These are phyloP conservation scores for Oxyria digyna DNA, from an alignment of 148 eudicot genomes.

Conservation along the genomic window DNA sequence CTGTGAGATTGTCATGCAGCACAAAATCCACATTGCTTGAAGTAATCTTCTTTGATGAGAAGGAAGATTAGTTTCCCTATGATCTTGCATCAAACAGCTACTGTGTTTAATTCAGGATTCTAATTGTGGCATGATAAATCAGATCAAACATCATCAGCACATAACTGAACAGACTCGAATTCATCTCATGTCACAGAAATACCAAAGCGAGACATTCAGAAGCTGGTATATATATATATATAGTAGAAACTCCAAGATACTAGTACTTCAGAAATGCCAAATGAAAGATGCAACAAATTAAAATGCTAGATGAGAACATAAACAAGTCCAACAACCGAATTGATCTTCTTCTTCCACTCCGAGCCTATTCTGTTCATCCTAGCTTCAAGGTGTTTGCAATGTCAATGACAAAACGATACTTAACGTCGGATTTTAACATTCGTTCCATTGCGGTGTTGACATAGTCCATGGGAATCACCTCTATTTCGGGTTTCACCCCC, in stretches of 20 bases:
- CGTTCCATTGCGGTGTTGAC: slow-evolving; percentile 34
- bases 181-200: too few species aligned
- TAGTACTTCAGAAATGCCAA: too few species aligned
- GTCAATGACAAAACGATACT: slow-evolving; percentile 32
- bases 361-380: too few species aligned
- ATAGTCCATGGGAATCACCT: slow-evolving; percentile 25
- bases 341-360: too few species aligned
- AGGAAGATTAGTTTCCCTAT: not conserved
- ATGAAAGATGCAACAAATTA: too few species aligned
- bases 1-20: too few species aligned
- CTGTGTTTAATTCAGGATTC: not conserved
- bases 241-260: too few species aligned
- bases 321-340: too few species aligned
- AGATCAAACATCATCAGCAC: not conserved
- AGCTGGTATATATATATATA: too few species aligned
- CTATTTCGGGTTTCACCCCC: slow-evolving; percentile 18
- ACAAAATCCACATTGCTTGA: not conserved
- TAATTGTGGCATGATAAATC: not conserved
- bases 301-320: too few species aligned
- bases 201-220: too few species aligned
- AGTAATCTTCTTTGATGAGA: not conserved
- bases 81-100: not conserved
- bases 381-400: slow-evolving; percentile 25
- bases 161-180: too few species aligned
- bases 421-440: slow-evolving; percentile 23